Evolutionary conservation across 352 stramenopile genomes (phyloP).

Genomic region (Globisporangium canariense): DNA sequence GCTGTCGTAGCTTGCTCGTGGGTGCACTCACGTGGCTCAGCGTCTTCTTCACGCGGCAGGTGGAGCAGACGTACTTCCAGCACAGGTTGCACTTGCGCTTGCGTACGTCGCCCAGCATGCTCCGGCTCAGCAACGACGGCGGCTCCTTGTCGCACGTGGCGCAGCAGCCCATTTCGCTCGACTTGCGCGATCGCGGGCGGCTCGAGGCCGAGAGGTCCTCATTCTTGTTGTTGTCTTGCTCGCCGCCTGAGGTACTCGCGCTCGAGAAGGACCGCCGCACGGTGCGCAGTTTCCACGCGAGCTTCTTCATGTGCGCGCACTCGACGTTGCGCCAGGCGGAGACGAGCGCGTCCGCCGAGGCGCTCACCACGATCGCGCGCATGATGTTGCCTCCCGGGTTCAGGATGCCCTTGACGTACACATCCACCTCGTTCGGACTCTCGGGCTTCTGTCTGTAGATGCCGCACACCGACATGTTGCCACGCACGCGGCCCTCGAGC

Average conservation of each 20-base stretch:
- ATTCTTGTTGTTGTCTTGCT: conserved; percentile 8
- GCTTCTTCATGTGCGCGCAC: conserved; percentile 21
- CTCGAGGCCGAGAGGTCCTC: background rate
- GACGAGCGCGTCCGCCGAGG: conserved; percentile 15
- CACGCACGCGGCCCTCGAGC: conserved; percentile 19
- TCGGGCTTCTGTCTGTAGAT: conserved; percentile 15
- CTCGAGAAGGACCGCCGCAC: conserved; percentile 81
- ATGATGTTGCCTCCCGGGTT: conserved; percentile 26
- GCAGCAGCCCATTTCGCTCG: conserved; percentile 2
- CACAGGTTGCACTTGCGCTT: conserved; percentile 11
- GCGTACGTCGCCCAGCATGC: conserved; percentile 3
- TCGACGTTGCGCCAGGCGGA: conserved; percentile 6
- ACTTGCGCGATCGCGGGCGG: background rate
- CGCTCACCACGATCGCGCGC: conserved; percentile 40
- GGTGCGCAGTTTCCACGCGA: conserved; percentile 86
- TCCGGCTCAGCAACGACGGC: background rate
- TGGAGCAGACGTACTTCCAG: conserved; percentile 5
- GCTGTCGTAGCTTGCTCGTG: background rate
- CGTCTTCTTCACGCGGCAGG: conserved; percentile 11
- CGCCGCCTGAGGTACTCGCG: conserved; percentile 69
- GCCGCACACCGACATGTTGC: conserved; percentile 21
- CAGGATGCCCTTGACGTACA: conserved; percentile 8
- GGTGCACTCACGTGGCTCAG: conserved; percentile 8
- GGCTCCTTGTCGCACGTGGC: conserved; percentile 5
- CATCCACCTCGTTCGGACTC: conserved; percentile 4